Evolutionary conservation across 345 rosid genomes (phyloP), one percentile per base, ranked within the genome.

Genomic region (Moricandia moricandioides): DNA sequence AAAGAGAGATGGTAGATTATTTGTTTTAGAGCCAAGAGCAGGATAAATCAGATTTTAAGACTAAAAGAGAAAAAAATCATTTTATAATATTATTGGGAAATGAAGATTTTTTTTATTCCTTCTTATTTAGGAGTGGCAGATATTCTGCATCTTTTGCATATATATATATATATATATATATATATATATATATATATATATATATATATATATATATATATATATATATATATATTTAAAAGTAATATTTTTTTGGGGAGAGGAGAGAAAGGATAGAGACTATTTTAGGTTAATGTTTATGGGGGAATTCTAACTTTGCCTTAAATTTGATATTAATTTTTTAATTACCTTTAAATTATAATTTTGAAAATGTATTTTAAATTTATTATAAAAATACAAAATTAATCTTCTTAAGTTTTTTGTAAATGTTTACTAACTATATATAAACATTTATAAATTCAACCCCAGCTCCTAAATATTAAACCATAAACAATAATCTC

Each of bases 201-300:
- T 21, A 21, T 21, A 21, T 21, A 24, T 47, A 56, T 27, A 70
- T 21, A 54, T 49, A 21, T 21, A 21, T 21, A 21, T 21, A 21
- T 21, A 24, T 47, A 56, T 27, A 70, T 21, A 54, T 49, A 21
- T 21, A 21, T 21, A 21, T 21, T 0, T 21, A 21, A 21, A 21
- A 21, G 24, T 21, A 21, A 21, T 21, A 21, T 1, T 11, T 18
- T 68, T 80, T 78, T 5, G 52, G 52, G 52, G 52, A n/a, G 17
- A 70, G 82, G 29, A 70, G 69, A 40, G 80, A 80, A 75, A 8
- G 17, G 11, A 8, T 9, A 43, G 47, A 27, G 17, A 13, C 51
- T 65, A 4, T 73, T 78, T 74, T 80, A 76, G 86, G 82, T 82
- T 80, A 13, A 21, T 21, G 24, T 21, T 21, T 21, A 21, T 21